These are phyloP conservation scores for Euphrasia arctica DNA, from an alignment of 305 asterid genomes.

Conservation along the genomic window DNA sequence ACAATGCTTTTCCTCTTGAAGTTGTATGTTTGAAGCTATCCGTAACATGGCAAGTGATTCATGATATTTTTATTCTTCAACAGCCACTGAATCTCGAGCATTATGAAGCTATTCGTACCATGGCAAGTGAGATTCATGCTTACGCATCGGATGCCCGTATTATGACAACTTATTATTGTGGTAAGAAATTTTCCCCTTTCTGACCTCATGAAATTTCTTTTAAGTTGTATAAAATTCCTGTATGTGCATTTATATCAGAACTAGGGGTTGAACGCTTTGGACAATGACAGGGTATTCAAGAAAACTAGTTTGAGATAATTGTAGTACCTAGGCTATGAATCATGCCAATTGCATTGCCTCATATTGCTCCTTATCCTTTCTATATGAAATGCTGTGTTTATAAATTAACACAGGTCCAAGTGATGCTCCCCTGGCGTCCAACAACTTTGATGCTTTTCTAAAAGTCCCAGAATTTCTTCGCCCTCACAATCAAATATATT, in stretches of 20 bases:
- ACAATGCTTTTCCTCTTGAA: slow-evolving; percentile 16
- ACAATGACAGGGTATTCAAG: slow-evolving; percentile 1
- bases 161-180: slow-evolving; percentile 92
- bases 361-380: background rate
- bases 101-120: slow-evolving; percentile 67
- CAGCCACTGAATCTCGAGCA: slow-evolving; percentile 93
- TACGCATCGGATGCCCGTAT: slow-evolving; percentile 99
- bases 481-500: slow-evolving; percentile 90
- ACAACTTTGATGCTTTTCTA: slow-evolving; percentile 92
- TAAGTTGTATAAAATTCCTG: slow-evolving; percentile 8
- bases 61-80: slow-evolving; percentile 4
- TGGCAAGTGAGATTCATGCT: slow-evolving; percentile 96
- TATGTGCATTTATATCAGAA: slow-evolving; percentile 16
- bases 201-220: slow-evolving; percentile 12
- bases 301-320: slow-evolving; percentile 8
- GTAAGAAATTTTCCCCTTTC: slow-evolving; percentile 38
- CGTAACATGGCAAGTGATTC: background rate
- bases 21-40: slow-evolving; percentile 9
- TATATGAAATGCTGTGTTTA: background rate
- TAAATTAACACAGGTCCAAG: slow-evolving; percentile 69
- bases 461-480: slow-evolving; percentile 95
- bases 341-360: slow-evolving; percentile 2
- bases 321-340: slow-evolving; percentile 13
- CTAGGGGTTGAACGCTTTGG: slow-evolving; percentile 14
- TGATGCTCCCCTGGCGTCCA: slow-evolving; percentile 93